A percentile compares a stretch with the other conserved stretches of the same genome.
phyloP scores from a whole-genome alignment of 306 rosid genomes.

The Medicago arabica region DNA sequence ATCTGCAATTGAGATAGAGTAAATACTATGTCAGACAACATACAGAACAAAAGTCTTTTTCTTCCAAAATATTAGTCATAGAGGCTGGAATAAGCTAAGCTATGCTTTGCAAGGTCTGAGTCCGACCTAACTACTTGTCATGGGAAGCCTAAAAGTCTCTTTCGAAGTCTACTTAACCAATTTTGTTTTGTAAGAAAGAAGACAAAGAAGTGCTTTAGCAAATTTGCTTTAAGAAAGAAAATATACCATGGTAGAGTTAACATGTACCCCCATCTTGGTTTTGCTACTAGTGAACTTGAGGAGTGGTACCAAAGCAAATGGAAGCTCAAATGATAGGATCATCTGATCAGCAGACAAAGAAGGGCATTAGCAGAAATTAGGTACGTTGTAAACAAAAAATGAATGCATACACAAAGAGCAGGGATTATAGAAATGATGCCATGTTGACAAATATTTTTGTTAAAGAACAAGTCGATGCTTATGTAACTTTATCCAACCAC shows the following conservation, averaged over 20 bases:
- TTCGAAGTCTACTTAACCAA: not conserved
- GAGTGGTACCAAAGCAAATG: conserved; percentile 93
- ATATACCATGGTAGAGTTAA: conserved; percentile 72
- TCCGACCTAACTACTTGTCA: not conserved
- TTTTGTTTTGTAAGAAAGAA: not conserved
- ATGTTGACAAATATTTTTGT: conserved; percentile 5
- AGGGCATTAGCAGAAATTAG: conserved; percentile 28
- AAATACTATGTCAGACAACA: conserved; percentile 31
- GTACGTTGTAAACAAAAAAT: conserved; percentile 10
- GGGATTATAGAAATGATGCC: conserved; percentile 23
- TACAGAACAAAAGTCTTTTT: not conserved
- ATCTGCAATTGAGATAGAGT: conserved; percentile 57
- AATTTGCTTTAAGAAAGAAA: conserved; percentile 6
- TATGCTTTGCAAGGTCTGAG: not conserved
- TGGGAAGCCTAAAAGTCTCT: not conserved
- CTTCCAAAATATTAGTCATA: not conserved
- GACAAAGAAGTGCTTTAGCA: conserved; percentile 1
- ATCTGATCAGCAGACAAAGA: conserved; percentile 61
- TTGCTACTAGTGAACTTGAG: conserved; percentile 90
- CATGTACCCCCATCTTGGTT: conserved; percentile 87
- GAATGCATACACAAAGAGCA: conserved; percentile 25
- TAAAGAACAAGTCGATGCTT: conserved; percentile 16
- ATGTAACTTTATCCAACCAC: conserved; percentile 3
- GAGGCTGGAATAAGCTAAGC: not conserved
- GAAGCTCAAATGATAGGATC: conserved; percentile 97